Conservation (phyloP, 2,329 filamentous ascomycete genomes). For the Chrysoporthe austroafricana region DNA sequence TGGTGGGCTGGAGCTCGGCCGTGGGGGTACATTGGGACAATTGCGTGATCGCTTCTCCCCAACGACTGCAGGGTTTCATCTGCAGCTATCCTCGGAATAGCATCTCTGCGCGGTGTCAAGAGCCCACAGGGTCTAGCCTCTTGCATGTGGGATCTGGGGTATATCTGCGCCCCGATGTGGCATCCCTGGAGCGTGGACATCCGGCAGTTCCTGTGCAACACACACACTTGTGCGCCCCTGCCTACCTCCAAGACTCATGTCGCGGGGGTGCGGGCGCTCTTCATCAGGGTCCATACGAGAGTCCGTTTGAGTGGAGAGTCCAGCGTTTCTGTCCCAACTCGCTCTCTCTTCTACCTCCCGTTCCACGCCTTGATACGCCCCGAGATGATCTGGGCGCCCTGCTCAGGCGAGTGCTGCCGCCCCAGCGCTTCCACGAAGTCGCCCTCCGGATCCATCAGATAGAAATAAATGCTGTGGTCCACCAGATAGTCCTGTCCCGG, state of each 20-base stretch:
- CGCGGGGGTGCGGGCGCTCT: too few relatives aligned
- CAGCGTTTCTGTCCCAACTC: background rate
- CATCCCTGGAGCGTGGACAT: background rate
- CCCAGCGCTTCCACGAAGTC: constrained; percentile 98
- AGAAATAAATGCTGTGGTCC: constrained; percentile 99
- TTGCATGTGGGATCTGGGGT: constrained; percentile 4
- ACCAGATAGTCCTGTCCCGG: constrained; percentile 96
- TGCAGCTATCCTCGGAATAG: constrained; percentile 22
- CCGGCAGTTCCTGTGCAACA: background rate
- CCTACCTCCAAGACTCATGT: too few relatives aligned
- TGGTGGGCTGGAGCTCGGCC: background rate
- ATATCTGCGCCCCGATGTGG: background rate
- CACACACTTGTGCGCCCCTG: background rate
- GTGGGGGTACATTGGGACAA: background rate
- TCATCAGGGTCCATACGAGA: too few relatives aligned
- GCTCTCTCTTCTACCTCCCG: background rate
- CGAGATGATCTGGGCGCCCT: constrained; percentile 80
- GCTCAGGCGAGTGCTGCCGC: constrained; percentile 87
- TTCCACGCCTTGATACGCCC: constrained; percentile 76
- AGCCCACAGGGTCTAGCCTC: background rate
- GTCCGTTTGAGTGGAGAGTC: too few relatives aligned
- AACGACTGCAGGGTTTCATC: constrained; percentile 4
- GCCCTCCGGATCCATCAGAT: constrained; percentile 97
- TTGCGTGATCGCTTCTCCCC: constrained; percentile 20
- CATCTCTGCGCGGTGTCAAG: background rate